phyloP scores from a whole-genome alignment of 2,329 filamentous ascomycete genomes.

The Ampelomyces quisqualis region DNA sequence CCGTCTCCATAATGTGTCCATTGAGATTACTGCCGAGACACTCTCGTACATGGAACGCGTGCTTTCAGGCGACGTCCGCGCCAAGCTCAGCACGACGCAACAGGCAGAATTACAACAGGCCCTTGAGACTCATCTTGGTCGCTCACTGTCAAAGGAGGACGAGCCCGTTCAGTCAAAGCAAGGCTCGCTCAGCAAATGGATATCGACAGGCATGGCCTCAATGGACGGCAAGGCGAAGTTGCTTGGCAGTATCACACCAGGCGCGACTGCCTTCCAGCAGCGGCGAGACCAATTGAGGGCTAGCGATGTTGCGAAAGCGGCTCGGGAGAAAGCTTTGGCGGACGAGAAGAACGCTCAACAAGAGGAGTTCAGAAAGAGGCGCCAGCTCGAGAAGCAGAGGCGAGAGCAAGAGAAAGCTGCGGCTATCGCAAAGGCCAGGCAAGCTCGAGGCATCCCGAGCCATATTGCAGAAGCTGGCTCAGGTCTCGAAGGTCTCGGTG shows the following conservation, averaged over 20 bases:
- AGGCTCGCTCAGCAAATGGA: slow-evolving; percentile 45
- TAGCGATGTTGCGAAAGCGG: slow-evolving; percentile 25
- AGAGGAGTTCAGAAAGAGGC: slow-evolving; percentile 67
- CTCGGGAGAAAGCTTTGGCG: slow-evolving; percentile 27
- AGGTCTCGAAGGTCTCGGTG: slow-evolving; percentile 69
- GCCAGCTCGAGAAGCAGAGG: slow-evolving; percentile 73
- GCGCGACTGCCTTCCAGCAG: slow-evolving; percentile 32
- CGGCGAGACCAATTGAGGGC: slow-evolving; percentile 27
- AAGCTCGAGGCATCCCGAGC: slow-evolving; percentile 50
- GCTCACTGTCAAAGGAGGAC: slow-evolving; percentile 37
- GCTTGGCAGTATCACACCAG: slow-evolving; percentile 32
- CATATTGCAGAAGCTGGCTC: slow-evolving; percentile 75
- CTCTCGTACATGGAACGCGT: slow-evolving; percentile 66
- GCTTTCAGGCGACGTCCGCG: slow-evolving; percentile 65
- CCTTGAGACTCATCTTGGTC: slow-evolving; percentile 56
- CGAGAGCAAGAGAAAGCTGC: slow-evolving; percentile 71
- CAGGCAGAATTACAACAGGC: slow-evolving; percentile 75
- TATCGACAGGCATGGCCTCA: slow-evolving; percentile 32
- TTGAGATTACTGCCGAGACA: slow-evolving; percentile 66
- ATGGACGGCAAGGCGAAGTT: slow-evolving; percentile 29
- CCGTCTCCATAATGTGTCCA: slow-evolving; percentile 73
- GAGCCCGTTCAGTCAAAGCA: slow-evolving; percentile 44
- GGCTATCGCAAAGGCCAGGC: slow-evolving; percentile 69
- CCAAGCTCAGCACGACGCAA: slow-evolving; percentile 78
- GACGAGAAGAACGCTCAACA: slow-evolving; percentile 31